phyloP scores from a whole-genome alignment of 1,284 basidiomycete species.

The Schizophyllum amplum region DNA sequence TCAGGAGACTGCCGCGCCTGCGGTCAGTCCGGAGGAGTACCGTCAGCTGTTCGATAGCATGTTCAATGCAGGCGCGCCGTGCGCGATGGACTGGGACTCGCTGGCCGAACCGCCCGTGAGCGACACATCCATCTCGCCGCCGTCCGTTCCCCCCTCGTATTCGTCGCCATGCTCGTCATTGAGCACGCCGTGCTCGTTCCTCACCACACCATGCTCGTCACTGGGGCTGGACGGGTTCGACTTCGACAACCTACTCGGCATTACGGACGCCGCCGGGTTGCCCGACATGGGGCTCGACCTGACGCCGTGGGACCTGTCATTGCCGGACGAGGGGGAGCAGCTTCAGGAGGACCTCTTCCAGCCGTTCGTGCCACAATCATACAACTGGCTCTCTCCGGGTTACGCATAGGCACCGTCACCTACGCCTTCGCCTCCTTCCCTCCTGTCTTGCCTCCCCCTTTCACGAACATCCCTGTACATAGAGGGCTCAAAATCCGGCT shows the following conservation, averaged over 20 bases:
- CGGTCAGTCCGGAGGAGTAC: neutral
- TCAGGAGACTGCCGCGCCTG: neutral
- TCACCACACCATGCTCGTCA: neutral
- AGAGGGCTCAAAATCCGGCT: too few relatives aligned
- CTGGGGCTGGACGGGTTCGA: neutral
- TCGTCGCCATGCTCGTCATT: neutral
- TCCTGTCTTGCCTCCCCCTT: too few relatives aligned
- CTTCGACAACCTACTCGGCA: neutral
- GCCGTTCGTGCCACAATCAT: neutral
- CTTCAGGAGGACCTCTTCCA: neutral
- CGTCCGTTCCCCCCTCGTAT: too few relatives aligned
- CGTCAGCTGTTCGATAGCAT: constrained; percentile 1
- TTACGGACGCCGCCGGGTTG: neutral
- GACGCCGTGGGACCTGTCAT: neutral
- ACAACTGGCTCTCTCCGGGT: neutral
- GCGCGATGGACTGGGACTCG: constrained; percentile 11
- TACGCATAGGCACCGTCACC: too few relatives aligned
- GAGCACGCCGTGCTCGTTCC: neutral
- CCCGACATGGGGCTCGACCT: neutral
- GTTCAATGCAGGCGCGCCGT: constrained; percentile 13
- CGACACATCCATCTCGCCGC: neutral
- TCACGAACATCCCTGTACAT: too few relatives aligned
- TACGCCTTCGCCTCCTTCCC: too few relatives aligned
- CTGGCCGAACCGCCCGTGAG: constrained; percentile 3
- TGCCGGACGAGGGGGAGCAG: neutral